Conservation (phyloP, 352 stramenopile species). For the Pythium biforme region DNA sequence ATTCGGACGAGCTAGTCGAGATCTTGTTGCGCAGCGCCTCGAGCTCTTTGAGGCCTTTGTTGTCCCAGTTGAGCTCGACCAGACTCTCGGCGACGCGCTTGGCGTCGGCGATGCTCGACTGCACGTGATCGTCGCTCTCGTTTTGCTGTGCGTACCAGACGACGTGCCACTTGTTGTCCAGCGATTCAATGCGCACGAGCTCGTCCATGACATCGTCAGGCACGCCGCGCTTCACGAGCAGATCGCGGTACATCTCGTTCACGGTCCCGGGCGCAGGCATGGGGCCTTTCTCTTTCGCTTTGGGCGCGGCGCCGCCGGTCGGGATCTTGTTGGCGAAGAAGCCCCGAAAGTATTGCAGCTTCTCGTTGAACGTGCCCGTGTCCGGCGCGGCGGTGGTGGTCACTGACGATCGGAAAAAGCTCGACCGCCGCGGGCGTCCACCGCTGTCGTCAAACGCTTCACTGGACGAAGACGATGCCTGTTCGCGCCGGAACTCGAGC, state of each 20-base stretch:
- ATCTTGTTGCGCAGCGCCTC: slow-evolving; percentile 74
- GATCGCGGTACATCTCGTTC: slow-evolving; percentile 85
- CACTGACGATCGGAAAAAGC: slow-evolving; percentile 73
- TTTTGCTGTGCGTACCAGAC: slow-evolving; percentile 85
- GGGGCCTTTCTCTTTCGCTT: slow-evolving; percentile 65
- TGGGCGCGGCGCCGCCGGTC: slow-evolving; percentile 60
- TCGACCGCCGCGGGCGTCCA: slow-evolving; percentile 48
- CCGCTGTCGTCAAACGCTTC: slow-evolving; percentile 19
- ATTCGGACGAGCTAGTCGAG: slow-evolving; percentile 64
- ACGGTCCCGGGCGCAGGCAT: slow-evolving; percentile 65
- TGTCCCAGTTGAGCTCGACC: slow-evolving; percentile 83
- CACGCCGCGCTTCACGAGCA: slow-evolving; percentile 76
- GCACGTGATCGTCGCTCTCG: slow-evolving; percentile 66
- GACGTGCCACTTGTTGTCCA: slow-evolving; percentile 86
- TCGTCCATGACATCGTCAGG: slow-evolving; percentile 85
- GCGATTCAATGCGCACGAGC: slow-evolving; percentile 74
- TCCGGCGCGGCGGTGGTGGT: slow-evolving; percentile 72
- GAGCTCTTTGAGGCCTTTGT: slow-evolving; percentile 71
- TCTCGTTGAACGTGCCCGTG: slow-evolving; percentile 76
- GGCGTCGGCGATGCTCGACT: slow-evolving; percentile 55
- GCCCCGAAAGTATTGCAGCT: slow-evolving; percentile 82
- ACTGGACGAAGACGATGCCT: not conserved
- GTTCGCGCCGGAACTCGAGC: slow-evolving; percentile 76
- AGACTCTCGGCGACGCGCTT: slow-evolving; percentile 71
- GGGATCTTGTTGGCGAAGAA: slow-evolving; percentile 84